Evolutionary conservation across 2,329 filamentous ascomycete genomes (phyloP).

Genomic region (Lasiodiplodia hormozganensis): DNA sequence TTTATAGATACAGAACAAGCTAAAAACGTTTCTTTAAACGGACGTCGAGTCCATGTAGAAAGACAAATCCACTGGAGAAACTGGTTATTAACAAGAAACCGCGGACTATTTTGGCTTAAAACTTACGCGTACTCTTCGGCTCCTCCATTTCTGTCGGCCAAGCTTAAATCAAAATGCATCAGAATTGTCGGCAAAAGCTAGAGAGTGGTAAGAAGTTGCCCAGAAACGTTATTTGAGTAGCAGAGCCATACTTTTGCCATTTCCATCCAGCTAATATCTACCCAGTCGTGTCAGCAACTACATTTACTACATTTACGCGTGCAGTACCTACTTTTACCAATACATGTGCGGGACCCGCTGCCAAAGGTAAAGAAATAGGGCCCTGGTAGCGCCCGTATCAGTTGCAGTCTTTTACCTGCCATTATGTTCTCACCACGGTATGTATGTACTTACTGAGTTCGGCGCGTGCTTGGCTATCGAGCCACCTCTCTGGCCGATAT

Average conservation of each 20-base stretch:
- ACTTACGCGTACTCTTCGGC: no score
- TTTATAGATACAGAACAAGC: no score
- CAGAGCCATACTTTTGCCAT: background rate
- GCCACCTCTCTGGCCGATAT: slow-evolving; percentile 1
- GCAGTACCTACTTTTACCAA: background rate
- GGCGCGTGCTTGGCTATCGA: background rate
- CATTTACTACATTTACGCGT: background rate
- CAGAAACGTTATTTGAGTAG: background rate
- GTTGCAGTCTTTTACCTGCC: background rate
- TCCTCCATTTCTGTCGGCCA: background rate
- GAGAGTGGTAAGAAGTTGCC: background rate
- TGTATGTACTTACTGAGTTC: background rate
- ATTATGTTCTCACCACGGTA: no score
- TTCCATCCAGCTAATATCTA: slow-evolving; percentile 1
- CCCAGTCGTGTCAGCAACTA: background rate
- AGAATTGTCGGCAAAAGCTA: background rate
- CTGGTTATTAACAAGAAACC: no score
- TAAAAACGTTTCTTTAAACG: no score
- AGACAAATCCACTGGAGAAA: no score
- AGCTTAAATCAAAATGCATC: background rate
- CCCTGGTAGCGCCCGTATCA: background rate
- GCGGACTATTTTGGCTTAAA: no score
- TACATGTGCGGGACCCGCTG: background rate
- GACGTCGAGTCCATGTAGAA: no score
- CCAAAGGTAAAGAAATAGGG: slow-evolving; percentile 1